phyloP scores from a whole-genome alignment of 2,329 filamentous ascomycete species.

The Fusarium abutilonis region DNA sequence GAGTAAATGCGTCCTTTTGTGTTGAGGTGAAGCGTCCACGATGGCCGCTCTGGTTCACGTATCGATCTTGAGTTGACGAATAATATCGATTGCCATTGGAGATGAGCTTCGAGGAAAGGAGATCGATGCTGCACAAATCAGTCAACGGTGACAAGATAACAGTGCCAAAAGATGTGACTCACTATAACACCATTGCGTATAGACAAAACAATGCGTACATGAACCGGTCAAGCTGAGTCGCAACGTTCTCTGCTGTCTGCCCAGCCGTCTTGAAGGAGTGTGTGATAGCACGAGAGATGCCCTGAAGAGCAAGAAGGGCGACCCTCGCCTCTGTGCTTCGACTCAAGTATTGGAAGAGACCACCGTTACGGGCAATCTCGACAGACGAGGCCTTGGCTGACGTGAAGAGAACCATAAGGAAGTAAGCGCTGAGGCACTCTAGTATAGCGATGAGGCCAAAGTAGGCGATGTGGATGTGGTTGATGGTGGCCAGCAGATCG shows the following conservation, averaged over 20 bases:
- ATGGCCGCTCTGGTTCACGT: slow-evolving; percentile 13
- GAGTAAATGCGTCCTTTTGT: slow-evolving; percentile 22
- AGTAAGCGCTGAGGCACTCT: slow-evolving; percentile 53
- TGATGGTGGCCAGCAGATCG: slow-evolving; percentile 46
- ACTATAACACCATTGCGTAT: slow-evolving; percentile 54
- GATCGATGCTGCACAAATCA: slow-evolving; percentile 42
- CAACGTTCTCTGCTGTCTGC: slow-evolving; percentile 50
- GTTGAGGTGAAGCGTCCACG: slow-evolving; percentile 22
- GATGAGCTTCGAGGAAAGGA: slow-evolving; percentile 48
- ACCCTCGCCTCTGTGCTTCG: slow-evolving; percentile 52
- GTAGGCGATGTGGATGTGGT: slow-evolving; percentile 54
- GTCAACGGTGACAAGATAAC: accelerated
- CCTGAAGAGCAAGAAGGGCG: slow-evolving; percentile 50
- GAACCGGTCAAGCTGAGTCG: slow-evolving; percentile 53
- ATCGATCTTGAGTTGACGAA: slow-evolving; percentile 24
- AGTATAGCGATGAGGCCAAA: slow-evolving; percentile 53
- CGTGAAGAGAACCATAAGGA: slow-evolving; percentile 51
- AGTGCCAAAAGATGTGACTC: slow-evolving; percentile 10
- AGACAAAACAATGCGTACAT: slow-evolving; percentile 54
- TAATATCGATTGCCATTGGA: slow-evolving; percentile 28
- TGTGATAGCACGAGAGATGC: slow-evolving; percentile 51
- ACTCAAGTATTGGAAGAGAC: slow-evolving; percentile 53
- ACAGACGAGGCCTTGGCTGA: slow-evolving; percentile 39
- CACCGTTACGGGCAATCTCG: slow-evolving; percentile 44
- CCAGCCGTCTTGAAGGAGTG: slow-evolving; percentile 52